Evolutionary conservation across 1,139 yeast genomes (phyloP), one percentile per base, ranked within the genome.

Genomic region (Scheffersomyces lignicola): DNA sequence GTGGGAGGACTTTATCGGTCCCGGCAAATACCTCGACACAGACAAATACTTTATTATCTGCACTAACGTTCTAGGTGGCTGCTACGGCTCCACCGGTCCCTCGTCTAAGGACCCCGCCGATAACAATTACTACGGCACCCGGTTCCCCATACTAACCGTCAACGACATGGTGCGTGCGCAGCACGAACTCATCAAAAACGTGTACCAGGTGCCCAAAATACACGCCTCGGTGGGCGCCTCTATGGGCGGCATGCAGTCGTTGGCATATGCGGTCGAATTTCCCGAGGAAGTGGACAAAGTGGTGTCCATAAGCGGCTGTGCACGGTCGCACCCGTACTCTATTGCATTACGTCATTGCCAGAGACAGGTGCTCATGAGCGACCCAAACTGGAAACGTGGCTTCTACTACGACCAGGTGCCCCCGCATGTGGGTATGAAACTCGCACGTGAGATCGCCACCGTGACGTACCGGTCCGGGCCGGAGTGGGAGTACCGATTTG

Each of bases 161-260:
- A 84, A 83, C 49, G 97, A 89, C 54, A 89, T 89, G 95, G 86
- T 86, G 1, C 67, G 96, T 33, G 96, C 95, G 0, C 97, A 89
- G 62, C 73, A 87, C 43, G 70, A 84, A 36, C 63, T 89, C 29
- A 66, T 89, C 13, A 62, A 60, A 20, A 74, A 80, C 31, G 78
- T 75, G 24, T 77, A 88, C 43, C 80, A 80, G 0, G 84, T 84
- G 18, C 38, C 52, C 2, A 81, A 77, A 54, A 62, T 89, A 18
- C 78, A 79, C 55, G 96, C 96, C 1, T 77, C 89, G 1, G 79
- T 90, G 3, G 97, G 97, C 5, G 84, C 96, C 1, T 87, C 96
- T 0, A 87, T 89, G 95, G 97, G 97, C 18, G 97, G 97, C 13
- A 88, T 89, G 96, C 97, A 89, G 62, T 82, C 92, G 8, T 69